Conservation (phyloP, 176 grass and related monocot genomes). For the Zizania latifolia region DNA sequence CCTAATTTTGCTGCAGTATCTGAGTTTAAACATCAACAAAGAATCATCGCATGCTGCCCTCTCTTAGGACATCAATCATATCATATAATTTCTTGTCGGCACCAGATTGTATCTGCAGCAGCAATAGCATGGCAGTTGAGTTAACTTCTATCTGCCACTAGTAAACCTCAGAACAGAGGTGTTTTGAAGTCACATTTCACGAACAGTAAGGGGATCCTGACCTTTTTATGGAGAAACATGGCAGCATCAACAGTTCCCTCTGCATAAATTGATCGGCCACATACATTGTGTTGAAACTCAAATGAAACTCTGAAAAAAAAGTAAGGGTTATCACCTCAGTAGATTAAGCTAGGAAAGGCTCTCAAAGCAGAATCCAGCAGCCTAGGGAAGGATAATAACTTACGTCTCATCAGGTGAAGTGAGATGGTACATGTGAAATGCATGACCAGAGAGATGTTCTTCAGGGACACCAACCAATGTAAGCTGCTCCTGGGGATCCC, state of each 20-base stretch:
- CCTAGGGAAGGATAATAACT: slow-evolving; percentile 11
- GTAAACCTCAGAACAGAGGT: neutral
- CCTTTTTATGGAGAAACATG: slow-evolving; percentile 82
- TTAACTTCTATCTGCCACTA: neutral
- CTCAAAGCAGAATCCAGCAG: slow-evolving; percentile 6
- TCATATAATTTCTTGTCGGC: slow-evolving; percentile 73
- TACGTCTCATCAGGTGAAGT: slow-evolving; percentile 88
- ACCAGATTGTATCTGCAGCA: slow-evolving; percentile 56
- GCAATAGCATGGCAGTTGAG: neutral
- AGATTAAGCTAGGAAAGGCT: neutral
- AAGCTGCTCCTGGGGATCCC: slow-evolving; percentile 72
- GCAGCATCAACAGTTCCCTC: slow-evolving; percentile 89
- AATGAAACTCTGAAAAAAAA: slow-evolving; percentile 61
- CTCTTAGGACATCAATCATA: slow-evolving; percentile 85
- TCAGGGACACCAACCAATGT: slow-evolving; percentile 80
- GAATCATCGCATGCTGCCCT: slow-evolving; percentile 74
- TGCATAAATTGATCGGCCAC: slow-evolving; percentile 81
- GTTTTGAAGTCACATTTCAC: neutral
- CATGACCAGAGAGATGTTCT: slow-evolving; percentile 68
- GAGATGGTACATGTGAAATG: slow-evolving; percentile 96
- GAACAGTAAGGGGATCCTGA: slow-evolving; percentile 14
- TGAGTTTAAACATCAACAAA: neutral
- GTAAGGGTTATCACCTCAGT: neutral
- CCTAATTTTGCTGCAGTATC: neutral
- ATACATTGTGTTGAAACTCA: slow-evolving; percentile 97